These are phyloP conservation scores for Paecilomyces variotii DNA, from an alignment of 2,329 filamentous ascomycete species.

Conservation along the genomic window DNA sequence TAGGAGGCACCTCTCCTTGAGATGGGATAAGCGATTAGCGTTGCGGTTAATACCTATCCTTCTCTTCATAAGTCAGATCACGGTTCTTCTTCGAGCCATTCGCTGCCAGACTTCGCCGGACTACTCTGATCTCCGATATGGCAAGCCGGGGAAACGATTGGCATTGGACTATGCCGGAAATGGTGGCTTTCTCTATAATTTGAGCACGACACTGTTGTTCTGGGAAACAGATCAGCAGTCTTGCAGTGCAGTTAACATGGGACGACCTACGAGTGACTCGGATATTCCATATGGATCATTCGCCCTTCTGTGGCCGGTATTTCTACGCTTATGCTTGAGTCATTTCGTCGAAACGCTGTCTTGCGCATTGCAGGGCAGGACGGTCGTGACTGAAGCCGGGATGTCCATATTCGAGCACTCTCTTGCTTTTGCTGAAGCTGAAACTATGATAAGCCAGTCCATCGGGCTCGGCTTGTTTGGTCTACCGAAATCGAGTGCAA, in stretches of 20 bases:
- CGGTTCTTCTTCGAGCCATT: constrained; percentile 69
- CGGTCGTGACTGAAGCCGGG: constrained; percentile 74
- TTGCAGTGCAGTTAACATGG: constrained; percentile 69
- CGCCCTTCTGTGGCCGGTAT: constrained; percentile 51
- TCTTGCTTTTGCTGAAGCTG: constrained; percentile 89
- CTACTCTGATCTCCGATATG: constrained; percentile 63
- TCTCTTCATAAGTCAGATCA: constrained; percentile 60
- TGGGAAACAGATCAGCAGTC: constrained; percentile 67
- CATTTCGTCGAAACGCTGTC: constrained; percentile 85
- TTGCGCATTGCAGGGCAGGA: constrained; percentile 77
- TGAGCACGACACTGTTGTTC: constrained; percentile 65
- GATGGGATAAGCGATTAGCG: constrained; percentile 62
- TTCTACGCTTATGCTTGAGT: constrained; percentile 53
- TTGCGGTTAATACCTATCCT: constrained; percentile 65
- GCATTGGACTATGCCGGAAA: constrained; percentile 63
- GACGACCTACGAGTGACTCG: constrained; percentile 43
- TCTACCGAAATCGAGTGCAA: constrained; percentile 36
- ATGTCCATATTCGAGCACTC: constrained; percentile 98
- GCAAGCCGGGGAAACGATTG: constrained; percentile 55
- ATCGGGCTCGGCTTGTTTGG: constrained; percentile 63
- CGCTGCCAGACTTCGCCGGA: constrained; percentile 81
- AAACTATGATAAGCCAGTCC: constrained; percentile 74
- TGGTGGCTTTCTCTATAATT: constrained; percentile 60
- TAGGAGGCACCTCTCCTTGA: constrained; percentile 66
- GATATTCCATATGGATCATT: constrained; percentile 67